Conservation (phyloP, 345 rosid species). For the Acer saccharum region DNA sequence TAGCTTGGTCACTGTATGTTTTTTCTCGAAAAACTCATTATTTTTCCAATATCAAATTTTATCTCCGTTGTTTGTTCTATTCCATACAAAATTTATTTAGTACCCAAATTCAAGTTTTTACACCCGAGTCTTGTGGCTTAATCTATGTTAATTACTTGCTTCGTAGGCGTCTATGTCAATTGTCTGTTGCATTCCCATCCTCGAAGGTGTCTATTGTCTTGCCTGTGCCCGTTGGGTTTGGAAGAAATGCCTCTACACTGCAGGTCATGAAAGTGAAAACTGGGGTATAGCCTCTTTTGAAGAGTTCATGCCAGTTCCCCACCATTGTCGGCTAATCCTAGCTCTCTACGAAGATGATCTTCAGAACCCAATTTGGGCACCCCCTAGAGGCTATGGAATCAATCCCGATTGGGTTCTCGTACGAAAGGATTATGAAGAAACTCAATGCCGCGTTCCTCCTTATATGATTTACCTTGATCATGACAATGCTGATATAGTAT, state of each 20-base stretch:
- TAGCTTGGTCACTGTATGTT: neutral
- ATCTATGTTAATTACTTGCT: slow-evolving; percentile 34
- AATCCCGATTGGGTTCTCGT: slow-evolving; percentile 66
- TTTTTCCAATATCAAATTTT: neutral
- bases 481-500: slow-evolving; percentile 53
- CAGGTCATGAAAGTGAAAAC: slow-evolving; percentile 85
- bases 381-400: slow-evolving; percentile 82
- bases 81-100: neutral
- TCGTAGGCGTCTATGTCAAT: slow-evolving; percentile 73
- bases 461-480: slow-evolving; percentile 88
- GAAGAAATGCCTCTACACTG: slow-evolving; percentile 86
- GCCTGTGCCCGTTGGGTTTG: slow-evolving; percentile 88
- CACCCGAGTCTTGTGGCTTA: slow-evolving; percentile 5
- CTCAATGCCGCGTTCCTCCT: slow-evolving; percentile 69
- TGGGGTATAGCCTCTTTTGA: slow-evolving; percentile 82
- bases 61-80: neutral
- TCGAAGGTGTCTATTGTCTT: slow-evolving; percentile 89
- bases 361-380: slow-evolving; percentile 77
- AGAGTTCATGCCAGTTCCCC: slow-evolving; percentile 83
- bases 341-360: slow-evolving; percentile 83
- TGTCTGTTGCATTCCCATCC: slow-evolving; percentile 73
- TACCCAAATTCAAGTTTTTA: neutral
- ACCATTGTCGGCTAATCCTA: slow-evolving; percentile 69
- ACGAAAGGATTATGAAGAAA: slow-evolving; percentile 64
- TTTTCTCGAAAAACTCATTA: neutral